Percentiles rank a stretch among this genome's conserved stretches.
Evolutionary conservation across 805 yeast genomes (phyloP).

Genomic region (Saccharomycopsis fodiens): DNA sequence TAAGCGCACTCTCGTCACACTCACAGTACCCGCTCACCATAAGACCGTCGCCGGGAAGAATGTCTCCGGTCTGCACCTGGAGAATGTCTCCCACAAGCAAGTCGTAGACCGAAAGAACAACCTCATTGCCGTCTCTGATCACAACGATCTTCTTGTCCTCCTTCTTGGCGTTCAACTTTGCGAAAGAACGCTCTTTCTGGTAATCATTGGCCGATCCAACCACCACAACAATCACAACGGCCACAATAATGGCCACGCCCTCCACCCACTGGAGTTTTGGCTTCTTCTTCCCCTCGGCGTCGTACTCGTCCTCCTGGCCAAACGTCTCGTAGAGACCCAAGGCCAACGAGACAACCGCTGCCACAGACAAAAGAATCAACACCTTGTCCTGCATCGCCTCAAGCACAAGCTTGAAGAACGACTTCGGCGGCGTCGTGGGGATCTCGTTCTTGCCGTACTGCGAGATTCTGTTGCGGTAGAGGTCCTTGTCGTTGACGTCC

Average conservation of each 20-base stretch:
- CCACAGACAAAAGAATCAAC: slow-evolving; percentile 70
- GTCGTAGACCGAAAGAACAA: slow-evolving; percentile 62
- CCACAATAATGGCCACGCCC: slow-evolving; percentile 94
- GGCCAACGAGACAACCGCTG: slow-evolving; percentile 84
- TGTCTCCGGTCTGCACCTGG: slow-evolving; percentile 85
- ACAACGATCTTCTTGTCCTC: slow-evolving; percentile 76
- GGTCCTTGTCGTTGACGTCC: slow-evolving; percentile 26
- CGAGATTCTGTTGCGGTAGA: slow-evolving; percentile 29
- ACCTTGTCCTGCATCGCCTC: slow-evolving; percentile 91
- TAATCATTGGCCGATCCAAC: slow-evolving; percentile 96
- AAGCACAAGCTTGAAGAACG: slow-evolving; percentile 60
- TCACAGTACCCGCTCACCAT: slow-evolving; percentile 69
- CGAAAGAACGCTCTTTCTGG: slow-evolving; percentile 92
- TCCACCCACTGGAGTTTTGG: slow-evolving; percentile 98
- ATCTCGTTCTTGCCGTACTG: slow-evolving; percentile 62
- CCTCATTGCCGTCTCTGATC: slow-evolving; percentile 62
- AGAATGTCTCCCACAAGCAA: slow-evolving; percentile 83
- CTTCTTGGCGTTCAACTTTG: slow-evolving; percentile 78
- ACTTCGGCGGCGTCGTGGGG: slow-evolving; percentile 65
- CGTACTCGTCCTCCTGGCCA: slow-evolving; percentile 72
- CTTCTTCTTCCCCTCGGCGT: slow-evolving; percentile 64
- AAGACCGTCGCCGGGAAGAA: slow-evolving; percentile 83
- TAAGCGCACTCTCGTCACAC: slow-evolving; percentile 86
- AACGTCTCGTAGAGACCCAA: slow-evolving; percentile 88
- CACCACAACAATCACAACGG: slow-evolving; percentile 80